Evolutionary conservation across 78 protist species (phyloP).

Genomic region (slime mould (Dictyostelium discoideum)): DNA sequence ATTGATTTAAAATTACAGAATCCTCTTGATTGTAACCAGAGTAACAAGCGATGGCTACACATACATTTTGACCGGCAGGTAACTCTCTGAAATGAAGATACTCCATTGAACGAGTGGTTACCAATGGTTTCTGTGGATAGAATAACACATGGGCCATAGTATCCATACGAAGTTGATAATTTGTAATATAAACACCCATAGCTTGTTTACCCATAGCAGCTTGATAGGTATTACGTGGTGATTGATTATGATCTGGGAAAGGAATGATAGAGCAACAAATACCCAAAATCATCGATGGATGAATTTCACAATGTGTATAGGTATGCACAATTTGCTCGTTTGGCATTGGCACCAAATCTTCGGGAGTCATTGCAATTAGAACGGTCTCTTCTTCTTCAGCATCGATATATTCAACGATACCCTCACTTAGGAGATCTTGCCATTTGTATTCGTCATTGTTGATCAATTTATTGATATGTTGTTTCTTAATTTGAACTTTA

Average conservation of each 20-base stretch:
- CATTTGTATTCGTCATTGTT: constrained; percentile 77
- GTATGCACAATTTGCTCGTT: constrained; percentile 48
- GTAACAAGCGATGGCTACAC: constrained; percentile 98
- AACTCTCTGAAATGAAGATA: constrained; percentile 79
- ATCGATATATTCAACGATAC: constrained; percentile 97
- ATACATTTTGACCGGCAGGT: constrained; percentile 98
- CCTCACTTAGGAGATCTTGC: constrained; percentile 87
- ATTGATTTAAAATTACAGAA: constrained; percentile 98
- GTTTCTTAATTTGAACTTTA: constrained; percentile 83
- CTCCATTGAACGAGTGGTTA: constrained; percentile 94
- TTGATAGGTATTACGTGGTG: constrained; percentile 99
- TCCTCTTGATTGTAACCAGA: constrained; percentile 99
- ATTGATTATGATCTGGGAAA: constrained; percentile 99
- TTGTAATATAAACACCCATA: constrained; percentile 97
- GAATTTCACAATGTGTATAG: constrained; percentile 99
- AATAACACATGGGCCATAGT: constrained; percentile 94
- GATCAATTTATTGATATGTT: constrained; percentile 87
- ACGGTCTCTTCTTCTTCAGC: constrained; percentile 97
- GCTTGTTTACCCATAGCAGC: constrained; percentile 99
- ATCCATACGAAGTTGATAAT: constrained; percentile 99
- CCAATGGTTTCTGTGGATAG: constrained; percentile 98
- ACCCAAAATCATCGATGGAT: constrained; percentile 99
- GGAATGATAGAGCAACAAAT: constrained; percentile 97
- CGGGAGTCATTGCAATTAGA: constrained; percentile 87
- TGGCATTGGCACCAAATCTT: constrained; percentile 68